A percentile compares a stretch with the other conserved stretches of the same genome.
Evolutionary conservation across 2,329 filamentous ascomycete genomes (phyloP).

Genomic region (Diaporthe vexans): DNA sequence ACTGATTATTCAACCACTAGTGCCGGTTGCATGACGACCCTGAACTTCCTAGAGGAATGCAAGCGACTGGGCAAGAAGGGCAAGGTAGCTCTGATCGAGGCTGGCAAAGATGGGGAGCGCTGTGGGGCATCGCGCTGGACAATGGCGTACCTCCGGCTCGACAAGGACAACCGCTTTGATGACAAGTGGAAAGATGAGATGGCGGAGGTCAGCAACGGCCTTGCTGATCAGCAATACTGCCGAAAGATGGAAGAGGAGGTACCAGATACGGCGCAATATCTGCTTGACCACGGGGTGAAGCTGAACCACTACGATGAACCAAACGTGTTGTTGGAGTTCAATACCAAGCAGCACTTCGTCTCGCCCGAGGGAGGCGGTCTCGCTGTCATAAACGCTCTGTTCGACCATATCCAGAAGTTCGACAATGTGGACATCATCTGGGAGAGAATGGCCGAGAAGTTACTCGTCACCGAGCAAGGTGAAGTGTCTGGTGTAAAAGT

Average conservation of each 20-base stretch:
- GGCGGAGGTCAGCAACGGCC: constrained; percentile 53
- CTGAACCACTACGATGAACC: constrained; percentile 20
- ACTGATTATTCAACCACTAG: not conserved
- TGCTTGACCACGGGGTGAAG: constrained; percentile 20
- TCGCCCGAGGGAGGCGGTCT: constrained; percentile 19
- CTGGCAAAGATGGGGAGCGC: constrained; percentile 13
- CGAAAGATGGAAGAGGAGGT: constrained; percentile 51
- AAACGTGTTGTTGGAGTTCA: constrained; percentile 29
- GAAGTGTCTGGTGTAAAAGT: constrained; percentile 23
- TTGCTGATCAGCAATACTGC: constrained; percentile 56
- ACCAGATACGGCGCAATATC: constrained; percentile 14
- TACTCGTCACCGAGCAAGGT: constrained; percentile 7
- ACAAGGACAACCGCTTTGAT: constrained; percentile 22
- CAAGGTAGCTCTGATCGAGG: constrained; percentile 20
- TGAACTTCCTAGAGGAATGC: constrained; percentile 28
- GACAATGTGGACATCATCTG: constrained; percentile 20
- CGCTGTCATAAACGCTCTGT: constrained; percentile 20
- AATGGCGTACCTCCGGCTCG: constrained; percentile 25
- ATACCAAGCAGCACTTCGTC: constrained; percentile 32
- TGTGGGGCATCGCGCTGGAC: constrained; percentile 34
- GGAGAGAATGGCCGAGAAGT: constrained; percentile 34
- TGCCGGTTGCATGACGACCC: constrained; percentile 21
- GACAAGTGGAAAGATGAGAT: constrained; percentile 34
- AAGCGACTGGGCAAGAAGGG: not conserved
- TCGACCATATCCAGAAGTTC: constrained; percentile 13